Conservation (phyloP, 2,329 filamentous ascomycete species). For the Diplodia corticola region DNA sequence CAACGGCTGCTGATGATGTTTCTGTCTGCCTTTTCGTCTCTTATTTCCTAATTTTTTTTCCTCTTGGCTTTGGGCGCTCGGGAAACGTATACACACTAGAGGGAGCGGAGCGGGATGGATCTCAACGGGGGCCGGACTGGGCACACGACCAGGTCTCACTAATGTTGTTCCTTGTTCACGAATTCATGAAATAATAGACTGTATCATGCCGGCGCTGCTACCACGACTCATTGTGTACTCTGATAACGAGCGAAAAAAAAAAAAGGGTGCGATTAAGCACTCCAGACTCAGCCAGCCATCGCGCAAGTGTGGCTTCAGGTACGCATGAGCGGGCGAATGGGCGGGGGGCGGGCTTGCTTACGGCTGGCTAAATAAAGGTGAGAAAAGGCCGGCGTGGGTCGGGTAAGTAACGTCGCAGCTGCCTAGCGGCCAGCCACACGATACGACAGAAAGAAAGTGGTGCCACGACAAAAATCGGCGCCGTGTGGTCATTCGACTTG, state of each 20-base stretch:
- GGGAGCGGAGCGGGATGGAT: neutral
- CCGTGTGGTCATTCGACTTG: neutral
- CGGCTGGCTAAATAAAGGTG: neutral
- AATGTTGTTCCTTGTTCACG: neutral
- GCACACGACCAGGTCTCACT: slow-evolving; percentile 4
- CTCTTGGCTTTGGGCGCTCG: no score
- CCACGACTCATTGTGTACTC: no score
- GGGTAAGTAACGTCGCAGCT: neutral
- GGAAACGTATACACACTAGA: no score
- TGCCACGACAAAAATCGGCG: no score
- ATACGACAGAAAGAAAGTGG: no score
- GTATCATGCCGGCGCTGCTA: no score
- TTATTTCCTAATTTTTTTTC: no score
- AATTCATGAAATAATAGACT: slow-evolving; percentile 7
- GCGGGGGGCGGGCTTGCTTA: neutral
- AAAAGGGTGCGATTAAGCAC: slow-evolving; percentile 10
- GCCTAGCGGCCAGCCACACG: no score
- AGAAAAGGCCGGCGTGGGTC: neutral
- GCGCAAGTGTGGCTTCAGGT: slow-evolving; percentile 14
- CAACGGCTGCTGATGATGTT: slow-evolving; percentile 46
- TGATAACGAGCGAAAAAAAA: no score
- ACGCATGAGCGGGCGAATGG: neutral
- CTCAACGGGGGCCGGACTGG: no score
- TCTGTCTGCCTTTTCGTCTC: no score
- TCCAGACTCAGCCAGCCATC: slow-evolving; percentile 5